Base-by-base conservation (phyloP, 2,329 filamentous ascomycete species). In the Pezicula radicicola region DNA sequence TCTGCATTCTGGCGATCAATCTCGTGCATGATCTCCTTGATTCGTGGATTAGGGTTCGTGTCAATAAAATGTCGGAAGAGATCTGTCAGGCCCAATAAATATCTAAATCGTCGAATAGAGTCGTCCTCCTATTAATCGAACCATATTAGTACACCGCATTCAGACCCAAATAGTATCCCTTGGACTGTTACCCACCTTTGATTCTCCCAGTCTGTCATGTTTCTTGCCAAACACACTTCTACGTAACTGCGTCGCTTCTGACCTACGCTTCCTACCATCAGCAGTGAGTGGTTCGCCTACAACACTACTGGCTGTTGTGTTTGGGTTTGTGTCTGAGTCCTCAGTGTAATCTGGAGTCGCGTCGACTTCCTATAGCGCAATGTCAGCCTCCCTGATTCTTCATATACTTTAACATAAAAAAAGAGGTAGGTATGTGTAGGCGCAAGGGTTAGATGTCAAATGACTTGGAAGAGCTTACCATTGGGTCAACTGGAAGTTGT, bases 1-100 rank as follows among this genome's bases (percentile, higher is more conserved):
- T 91, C 89, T 12, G 81, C 85, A 68, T 97, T 95, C 68, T 96
- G 92, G 44, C 90, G 87, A 71, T 99, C 94, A 64, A 97, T 97
- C 71, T 97, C 90, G 47, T 83, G 81, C 80, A 97, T 94, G 62
- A 97, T 91, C 53, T 96, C 89, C 63, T 93, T 89, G 65, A 97
- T 94, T 63, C 89, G 90, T 15, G 94, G 93, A 66, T 99, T 92
- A 5, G 92, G 93, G 66, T 97, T 99, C 8, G 91, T 91, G 67
- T 97, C 92, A 73, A 99, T 99, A 71, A 99, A 99, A 73, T 99
- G 94, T 59, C 95, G 91, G 76, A 99, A 99, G 18, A 99, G 79
- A 66, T 99, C 94, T 15, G 94, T 99, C 48, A 99, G 78, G 25
- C 95, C 95, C 13, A 99, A 81, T 1, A 99, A 81, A 69, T 99